Percentiles rank a stretch among this genome's conserved stretches.
These are phyloP conservation scores for Suillus occidentalis DNA, from an alignment of 768 basidiomycete species.

Conservation along the genomic window DNA sequence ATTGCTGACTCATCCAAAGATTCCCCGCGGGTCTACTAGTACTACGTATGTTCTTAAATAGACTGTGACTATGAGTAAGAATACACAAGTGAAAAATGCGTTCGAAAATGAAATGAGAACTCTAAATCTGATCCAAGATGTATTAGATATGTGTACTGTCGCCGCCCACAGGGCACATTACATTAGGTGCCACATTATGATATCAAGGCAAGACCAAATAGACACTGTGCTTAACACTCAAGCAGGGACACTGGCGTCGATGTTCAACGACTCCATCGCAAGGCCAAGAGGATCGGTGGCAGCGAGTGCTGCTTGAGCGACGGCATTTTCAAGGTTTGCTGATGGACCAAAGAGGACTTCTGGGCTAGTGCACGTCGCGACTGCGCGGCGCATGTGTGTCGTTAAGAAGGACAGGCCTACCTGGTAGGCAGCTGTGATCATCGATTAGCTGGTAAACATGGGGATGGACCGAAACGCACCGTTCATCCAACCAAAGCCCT, in stretches of 20 bases:
- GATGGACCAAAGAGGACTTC: conserved; percentile 79
- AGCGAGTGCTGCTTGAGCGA: conserved; percentile 34
- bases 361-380: conserved; percentile 91
- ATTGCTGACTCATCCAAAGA: background rate
- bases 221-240: conserved; percentile 20
- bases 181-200: conserved; percentile 1
- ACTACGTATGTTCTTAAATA: no score
- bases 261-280: conserved; percentile 56
- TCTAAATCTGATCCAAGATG: background rate
- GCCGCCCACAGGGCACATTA: background rate
- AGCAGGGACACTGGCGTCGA: conserved; percentile 13
- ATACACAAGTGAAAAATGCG: conserved; percentile 5
- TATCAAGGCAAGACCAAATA: conserved; percentile 1
- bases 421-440: conserved; percentile 80
- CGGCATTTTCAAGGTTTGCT: conserved; percentile 35
- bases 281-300: conserved; percentile 59
- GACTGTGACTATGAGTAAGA: background rate
- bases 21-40: background rate
- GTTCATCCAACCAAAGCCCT: conserved; percentile 99
- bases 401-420: conserved; percentile 95
- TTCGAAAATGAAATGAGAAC: background rate
- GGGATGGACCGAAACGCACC: conserved; percentile 44
- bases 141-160: conserved; percentile 2
- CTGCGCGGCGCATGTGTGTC: conserved; percentile 91
- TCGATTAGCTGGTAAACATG: conserved; percentile 4